Evolutionary conservation across 176 grass and related monocot genomes (phyloP).

Genomic region (Canna indica): DNA sequence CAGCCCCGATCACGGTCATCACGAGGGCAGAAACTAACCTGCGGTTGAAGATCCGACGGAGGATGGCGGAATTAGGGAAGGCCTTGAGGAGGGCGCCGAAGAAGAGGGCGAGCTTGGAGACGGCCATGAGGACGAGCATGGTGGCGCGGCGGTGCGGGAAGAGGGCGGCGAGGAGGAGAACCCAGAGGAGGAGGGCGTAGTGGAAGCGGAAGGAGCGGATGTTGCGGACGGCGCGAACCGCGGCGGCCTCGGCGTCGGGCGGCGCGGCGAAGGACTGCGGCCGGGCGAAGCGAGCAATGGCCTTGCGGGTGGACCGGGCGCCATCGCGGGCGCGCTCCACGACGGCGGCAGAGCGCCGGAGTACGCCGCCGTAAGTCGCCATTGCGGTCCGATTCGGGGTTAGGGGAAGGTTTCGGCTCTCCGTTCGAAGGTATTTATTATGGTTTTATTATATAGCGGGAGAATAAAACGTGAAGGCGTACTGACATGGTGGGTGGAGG

Average conservation of each 20-base stretch:
- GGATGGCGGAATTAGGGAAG: slow-evolving; percentile 51
- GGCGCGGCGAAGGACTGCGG: slow-evolving; percentile 41
- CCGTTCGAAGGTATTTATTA: too few species aligned
- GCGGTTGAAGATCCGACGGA: slow-evolving; percentile 61
- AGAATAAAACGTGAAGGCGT: neutral
- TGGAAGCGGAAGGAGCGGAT: slow-evolving; percentile 61
- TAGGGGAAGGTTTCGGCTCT: neutral
- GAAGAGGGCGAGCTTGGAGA: slow-evolving; percentile 63
- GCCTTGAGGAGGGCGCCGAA: slow-evolving; percentile 48
- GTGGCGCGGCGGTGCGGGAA: slow-evolving; percentile 43
- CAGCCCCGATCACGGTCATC: slow-evolving; percentile 42
- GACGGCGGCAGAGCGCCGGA: slow-evolving; percentile 35
- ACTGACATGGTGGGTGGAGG: too few species aligned
- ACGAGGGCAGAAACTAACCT: slow-evolving; percentile 40
- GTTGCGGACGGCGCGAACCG: slow-evolving; percentile 78
- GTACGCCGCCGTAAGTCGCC: slow-evolving; percentile 37
- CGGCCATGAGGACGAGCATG: slow-evolving; percentile 82
- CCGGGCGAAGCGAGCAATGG: slow-evolving; percentile 45
- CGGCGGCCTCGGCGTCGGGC: slow-evolving; percentile 51
- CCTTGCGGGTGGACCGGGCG: slow-evolving; percentile 16
- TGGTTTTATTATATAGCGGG: neutral
- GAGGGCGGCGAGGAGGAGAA: slow-evolving; percentile 52
- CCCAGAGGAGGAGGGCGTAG: slow-evolving; percentile 63
- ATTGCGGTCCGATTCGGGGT: slow-evolving; percentile 3
- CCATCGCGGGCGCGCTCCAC: slow-evolving; percentile 43